Evolutionary conservation across 2,329 filamentous ascomycete genomes (phyloP).

Genomic region (Pseudogymnoascus sp.): DNA sequence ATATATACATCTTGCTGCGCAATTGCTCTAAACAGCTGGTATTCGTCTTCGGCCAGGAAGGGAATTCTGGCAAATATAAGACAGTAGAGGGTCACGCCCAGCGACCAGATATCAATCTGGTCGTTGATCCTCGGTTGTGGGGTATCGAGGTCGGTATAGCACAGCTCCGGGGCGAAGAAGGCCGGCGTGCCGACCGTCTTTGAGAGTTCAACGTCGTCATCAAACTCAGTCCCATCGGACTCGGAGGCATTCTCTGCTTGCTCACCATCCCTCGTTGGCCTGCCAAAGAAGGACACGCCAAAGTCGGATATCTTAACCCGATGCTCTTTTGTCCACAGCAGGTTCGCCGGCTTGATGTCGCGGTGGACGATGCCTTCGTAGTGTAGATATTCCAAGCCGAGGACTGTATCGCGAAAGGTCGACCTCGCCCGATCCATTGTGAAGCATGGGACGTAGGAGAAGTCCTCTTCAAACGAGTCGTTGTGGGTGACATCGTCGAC

Average conservation of each 20-base stretch:
- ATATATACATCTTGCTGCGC: constrained; percentile 90
- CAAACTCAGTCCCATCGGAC: constrained; percentile 76
- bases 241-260: constrained; percentile 66
- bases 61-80: constrained; percentile 90
- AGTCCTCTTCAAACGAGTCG: constrained; percentile 72
- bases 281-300: constrained; percentile 93
- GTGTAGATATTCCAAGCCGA: constrained; percentile 88
- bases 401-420: constrained; percentile 84
- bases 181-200: constrained; percentile 97
- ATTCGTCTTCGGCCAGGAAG: constrained; percentile 86
- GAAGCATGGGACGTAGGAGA: constrained; percentile 88
- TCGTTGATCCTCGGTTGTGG: constrained; percentile 74
- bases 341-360: constrained; percentile 82
- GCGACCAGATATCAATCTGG: constrained; percentile 94
- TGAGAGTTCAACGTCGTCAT: constrained; percentile 90
- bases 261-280: constrained; percentile 76
- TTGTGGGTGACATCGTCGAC: constrained; percentile 53
- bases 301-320: constrained; percentile 98
- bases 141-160: constrained; percentile 69
- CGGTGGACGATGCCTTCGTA: constrained; percentile 79
- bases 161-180: constrained; percentile 95
- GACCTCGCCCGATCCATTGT: constrained; percentile 74
- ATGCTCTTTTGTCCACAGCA: constrained; percentile 77
- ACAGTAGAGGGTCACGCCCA: constrained; percentile 93
- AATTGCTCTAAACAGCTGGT: constrained; percentile 83